phyloP scores from a whole-genome alignment of 2,329 filamentous ascomycete genomes.

The Fusarium floridanum region DNA sequence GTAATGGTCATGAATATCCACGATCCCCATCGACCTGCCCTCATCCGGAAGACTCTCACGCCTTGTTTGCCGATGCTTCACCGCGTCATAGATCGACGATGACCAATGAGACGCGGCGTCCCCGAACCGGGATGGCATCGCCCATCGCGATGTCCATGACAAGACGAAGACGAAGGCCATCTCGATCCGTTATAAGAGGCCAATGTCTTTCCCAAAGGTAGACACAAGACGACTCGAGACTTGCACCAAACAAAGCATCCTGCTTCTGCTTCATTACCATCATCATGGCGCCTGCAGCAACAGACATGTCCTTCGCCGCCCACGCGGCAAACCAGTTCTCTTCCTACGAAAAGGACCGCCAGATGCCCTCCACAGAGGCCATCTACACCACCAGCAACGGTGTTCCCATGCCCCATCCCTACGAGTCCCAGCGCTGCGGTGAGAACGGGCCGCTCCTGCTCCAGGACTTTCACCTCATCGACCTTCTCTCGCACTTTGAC shows the following conservation, averaged over 20 bases:
- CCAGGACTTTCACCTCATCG: conserved; percentile 72
- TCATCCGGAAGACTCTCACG: conserved; percentile 1
- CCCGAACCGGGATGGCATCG: neutral
- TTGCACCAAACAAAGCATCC: neutral
- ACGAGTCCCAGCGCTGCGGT: conserved; percentile 67
- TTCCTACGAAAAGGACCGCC: conserved; percentile 57
- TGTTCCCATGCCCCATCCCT: conserved; percentile 68
- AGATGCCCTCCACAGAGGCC: conserved; percentile 53
- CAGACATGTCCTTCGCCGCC: conserved; percentile 53
- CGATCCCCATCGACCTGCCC: neutral
- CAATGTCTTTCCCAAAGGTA: neutral
- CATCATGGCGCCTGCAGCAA: conserved; percentile 44
- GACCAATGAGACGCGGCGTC: neutral
- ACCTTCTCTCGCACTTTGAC: conserved; percentile 71
- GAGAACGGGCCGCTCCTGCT: conserved; percentile 70
- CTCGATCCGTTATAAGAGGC: neutral
- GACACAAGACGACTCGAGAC: too few species aligned
- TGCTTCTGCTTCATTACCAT: neutral
- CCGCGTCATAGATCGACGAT: conserved; percentile 30
- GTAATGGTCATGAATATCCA: conserved; percentile 19
- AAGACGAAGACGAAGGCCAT: neutral
- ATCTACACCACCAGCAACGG: conserved; percentile 70
- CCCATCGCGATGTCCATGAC: neutral
- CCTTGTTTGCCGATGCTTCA: conserved; percentile 3
- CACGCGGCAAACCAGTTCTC: conserved; percentile 54